Evolutionary conservation across 164 flowering plant species (phyloP).

Genomic region (Magnolia sinica): DNA sequence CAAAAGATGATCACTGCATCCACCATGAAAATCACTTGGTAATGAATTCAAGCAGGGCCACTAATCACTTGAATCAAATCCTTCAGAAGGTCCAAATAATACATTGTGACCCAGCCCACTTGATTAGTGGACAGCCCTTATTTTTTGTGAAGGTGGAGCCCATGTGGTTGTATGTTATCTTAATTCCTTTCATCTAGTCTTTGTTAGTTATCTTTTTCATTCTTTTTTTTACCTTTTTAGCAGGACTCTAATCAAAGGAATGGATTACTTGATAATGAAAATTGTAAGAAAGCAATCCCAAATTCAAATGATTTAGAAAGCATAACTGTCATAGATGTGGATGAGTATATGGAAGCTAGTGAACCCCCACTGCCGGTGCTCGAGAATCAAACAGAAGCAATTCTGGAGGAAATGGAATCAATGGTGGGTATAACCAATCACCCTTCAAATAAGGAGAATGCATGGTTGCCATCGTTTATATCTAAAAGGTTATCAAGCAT

Average conservation of each 20-base stretch:
- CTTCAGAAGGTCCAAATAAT: no score
- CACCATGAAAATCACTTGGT: no score
- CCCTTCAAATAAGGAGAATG: background rate
- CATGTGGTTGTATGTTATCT: no score
- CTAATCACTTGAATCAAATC: no score
- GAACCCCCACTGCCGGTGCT: constrained; percentile 51
- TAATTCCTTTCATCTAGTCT: background rate
- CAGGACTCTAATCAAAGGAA: constrained; percentile 30
- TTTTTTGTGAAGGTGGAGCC: no score
- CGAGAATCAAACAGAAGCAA: constrained; percentile 69
- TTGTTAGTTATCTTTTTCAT: background rate
- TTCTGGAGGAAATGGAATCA: constrained; percentile 63
- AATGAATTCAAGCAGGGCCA: no score
- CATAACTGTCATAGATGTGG: constrained; percentile 43
- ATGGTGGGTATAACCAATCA: constrained; percentile 39
- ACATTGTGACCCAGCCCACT: no score
- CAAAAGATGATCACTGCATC: no score
- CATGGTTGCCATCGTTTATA: no score
- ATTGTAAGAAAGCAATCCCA: constrained; percentile 16
- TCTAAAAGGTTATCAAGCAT: no score
- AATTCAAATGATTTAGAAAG: constrained; percentile 31
- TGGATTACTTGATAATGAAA: background rate
- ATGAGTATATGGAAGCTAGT: constrained; percentile 25
- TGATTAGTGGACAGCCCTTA: no score
- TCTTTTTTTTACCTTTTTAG: background rate